Evolutionary conservation across 805 yeast species (phyloP), one percentile per base, ranked within the genome.

Genomic region (Metschnikowia arizonensis): DNA sequence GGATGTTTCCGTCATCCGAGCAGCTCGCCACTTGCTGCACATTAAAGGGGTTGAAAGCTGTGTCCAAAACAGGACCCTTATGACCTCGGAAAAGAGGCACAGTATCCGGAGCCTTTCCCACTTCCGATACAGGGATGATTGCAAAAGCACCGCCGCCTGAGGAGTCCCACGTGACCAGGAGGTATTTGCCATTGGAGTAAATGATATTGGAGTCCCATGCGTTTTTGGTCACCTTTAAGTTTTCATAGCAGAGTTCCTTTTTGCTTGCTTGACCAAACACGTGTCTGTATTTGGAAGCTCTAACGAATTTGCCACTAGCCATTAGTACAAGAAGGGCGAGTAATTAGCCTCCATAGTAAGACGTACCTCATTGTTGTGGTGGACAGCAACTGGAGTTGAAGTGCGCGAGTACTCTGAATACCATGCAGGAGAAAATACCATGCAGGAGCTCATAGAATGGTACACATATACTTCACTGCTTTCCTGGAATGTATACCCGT

Each of bases 101-200:
- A 49, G 83, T 80, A 56, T 93, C 99, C 3, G 97, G 97, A 6
- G 90, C 82, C 62, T 90, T 93, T 8, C 99, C 98, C 15, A 80
- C 83, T 64, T 91, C 97, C 7, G 64, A 62, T 21, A 88, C 70
- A 2, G 99, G 99, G 49, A 93, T 81, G 10, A 95, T 86, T 1
- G 96, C 97, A 72, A 93, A 90, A 0, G 98, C 95, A 43, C 99
- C 99, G 51, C 98, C 98, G 33, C 98, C 98, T 9, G 95, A 84
- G 26, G 97, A 76, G 48, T 87, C 88, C 96, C 97, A 89, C 63
- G 88, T 89, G 53, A 89, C 84, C 1, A 96, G 76, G 33, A 93
- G 66, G 59, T 79, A 93, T 63, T 85, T 83, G 31, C 97, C 91
- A 63, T 93, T 93, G 52, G 86, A 79, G 65, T 88, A 82, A 54